Percentiles rank a stretch among this genome's conserved stretches.
Conservation (phyloP, 2,329 filamentous ascomycete genomes). For the Curvularia spicifera region DNA sequence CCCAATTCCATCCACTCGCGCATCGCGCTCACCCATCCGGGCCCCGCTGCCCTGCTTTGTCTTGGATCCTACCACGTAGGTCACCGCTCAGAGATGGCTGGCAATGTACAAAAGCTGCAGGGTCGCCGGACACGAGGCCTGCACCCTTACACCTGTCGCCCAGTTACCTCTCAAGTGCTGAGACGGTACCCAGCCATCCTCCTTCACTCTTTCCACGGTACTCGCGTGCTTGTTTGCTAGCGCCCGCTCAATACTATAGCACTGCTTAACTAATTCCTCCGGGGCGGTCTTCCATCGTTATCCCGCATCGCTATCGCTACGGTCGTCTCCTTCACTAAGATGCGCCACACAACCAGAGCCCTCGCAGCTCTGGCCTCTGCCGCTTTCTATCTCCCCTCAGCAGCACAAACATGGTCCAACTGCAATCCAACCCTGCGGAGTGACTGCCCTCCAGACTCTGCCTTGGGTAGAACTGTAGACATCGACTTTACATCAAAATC, state of each 20-base stretch:
- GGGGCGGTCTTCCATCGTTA: constrained; percentile 14
- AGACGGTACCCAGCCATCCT: constrained; percentile 23
- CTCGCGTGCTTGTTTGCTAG: constrained; percentile 21
- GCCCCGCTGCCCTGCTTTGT: constrained; percentile 30
- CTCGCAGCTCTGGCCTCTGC: constrained; percentile 50
- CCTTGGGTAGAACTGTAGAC: constrained; percentile 79
- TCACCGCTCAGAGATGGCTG: constrained; percentile 44
- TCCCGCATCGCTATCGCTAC: constrained; percentile 11
- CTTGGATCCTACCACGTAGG: constrained; percentile 35
- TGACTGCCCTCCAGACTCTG: constrained; percentile 75
- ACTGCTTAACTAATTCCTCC: constrained; percentile 10
- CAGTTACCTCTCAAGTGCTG: constrained; percentile 31
- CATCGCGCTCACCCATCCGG: constrained; percentile 20
- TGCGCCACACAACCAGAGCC: constrained; percentile 43
- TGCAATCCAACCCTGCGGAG: constrained; percentile 64
- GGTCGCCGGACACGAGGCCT: constrained; percentile 24
- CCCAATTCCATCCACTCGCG: constrained; percentile 42
- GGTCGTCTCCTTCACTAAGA: constrained; percentile 24
- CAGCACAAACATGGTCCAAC: constrained; percentile 61
- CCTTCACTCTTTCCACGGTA: constrained; percentile 10
- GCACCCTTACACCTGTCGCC: constrained; percentile 30
- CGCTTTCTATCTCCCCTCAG: constrained; percentile 48
- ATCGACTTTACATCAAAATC: constrained; percentile 83
- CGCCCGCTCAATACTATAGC: constrained; percentile 10
- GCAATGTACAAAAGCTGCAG: constrained; percentile 38